Evolutionary conservation across 2,329 filamentous ascomycete species (phyloP).

Genomic region (Teratosphaeria zuluensis): DNA sequence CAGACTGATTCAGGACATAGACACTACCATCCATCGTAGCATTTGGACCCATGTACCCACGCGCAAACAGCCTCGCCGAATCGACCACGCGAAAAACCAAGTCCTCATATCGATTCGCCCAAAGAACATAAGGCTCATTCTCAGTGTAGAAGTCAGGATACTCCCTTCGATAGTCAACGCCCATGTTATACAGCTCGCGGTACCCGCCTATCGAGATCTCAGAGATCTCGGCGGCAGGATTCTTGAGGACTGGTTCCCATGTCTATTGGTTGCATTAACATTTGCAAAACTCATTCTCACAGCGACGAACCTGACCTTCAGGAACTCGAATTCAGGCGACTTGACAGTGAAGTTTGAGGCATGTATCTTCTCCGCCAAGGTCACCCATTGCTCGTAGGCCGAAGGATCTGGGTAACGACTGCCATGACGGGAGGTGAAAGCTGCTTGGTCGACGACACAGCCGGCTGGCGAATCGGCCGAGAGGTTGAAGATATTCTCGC

Average conservation of each 20-base stretch:
- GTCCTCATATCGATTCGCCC: constrained; percentile 51
- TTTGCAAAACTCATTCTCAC: no score
- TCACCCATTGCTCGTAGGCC: constrained; percentile 48
- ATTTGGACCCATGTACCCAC: constrained; percentile 51
- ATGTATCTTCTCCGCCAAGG: constrained; percentile 20
- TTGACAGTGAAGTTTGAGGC: background rate
- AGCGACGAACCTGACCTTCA: background rate
- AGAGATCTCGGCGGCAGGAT: constrained; percentile 47
- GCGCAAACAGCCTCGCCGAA: constrained; percentile 51
- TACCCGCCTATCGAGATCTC: constrained; percentile 53
- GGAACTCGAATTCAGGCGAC: no score
- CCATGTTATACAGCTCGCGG: constrained; percentile 51
- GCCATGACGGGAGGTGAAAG: constrained; percentile 52
- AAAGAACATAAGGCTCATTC: constrained; percentile 46
- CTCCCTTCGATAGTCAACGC: constrained; percentile 37
- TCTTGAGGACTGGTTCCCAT: constrained; percentile 50
- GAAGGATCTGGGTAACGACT: constrained; percentile 53
- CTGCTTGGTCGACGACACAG: constrained; percentile 52
- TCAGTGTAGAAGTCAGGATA: constrained; percentile 42
- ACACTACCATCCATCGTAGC: constrained; percentile 46
- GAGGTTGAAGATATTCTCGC: constrained; percentile 48
- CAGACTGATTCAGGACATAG: constrained; percentile 48
- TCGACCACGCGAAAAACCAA: constrained; percentile 44
- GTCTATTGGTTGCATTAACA: constrained; percentile 17
- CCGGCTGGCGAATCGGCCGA: constrained; percentile 44